Base-by-base conservation (phyloP, 495 filamentous ascomycete genomes). In the Achaetomiella virescens region DNA sequence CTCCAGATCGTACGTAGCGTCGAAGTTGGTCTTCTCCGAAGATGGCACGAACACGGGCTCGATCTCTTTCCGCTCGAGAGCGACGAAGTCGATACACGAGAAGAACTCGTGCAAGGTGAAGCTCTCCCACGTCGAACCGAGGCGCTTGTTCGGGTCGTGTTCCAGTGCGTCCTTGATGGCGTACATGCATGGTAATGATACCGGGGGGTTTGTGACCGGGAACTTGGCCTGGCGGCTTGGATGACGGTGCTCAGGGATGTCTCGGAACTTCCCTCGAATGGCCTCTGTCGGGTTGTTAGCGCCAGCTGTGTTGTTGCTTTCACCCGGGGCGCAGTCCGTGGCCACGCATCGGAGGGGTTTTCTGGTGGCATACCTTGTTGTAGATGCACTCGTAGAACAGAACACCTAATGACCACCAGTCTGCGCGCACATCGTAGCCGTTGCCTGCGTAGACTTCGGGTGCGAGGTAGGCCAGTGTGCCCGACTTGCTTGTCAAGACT, bases 341-440 rank as follows among this genome's bases (percentile, higher is more conserved):
- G 38, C n/a, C 25, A 43, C n/a, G 38, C 25, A 2, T 6, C 18
- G 48, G 33, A 21, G 47, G 6, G n/a, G n/a, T n/a, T 2, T 8
- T 8, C 15, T 17, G 8, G 33, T 5, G n/a, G 54, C 81, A 48
- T 73, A 92, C 91, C 85, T 95, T 97, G 72, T 93, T 97, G 73
- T 97, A 98, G 45, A 98, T 96, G 78, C 93, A 97, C 72, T 98
- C 93, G 71, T 96, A 98, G 69, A 97, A 96, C 2, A 92, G 83
- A 43, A 98, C 93, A 31, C 93, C 93, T 22, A 98, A 68, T 14
- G 92, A 96, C 93, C 93, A 98, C 93, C 93, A 98, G 71, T 98
- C 93, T 12, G 95, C 91, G 63, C 93, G 89, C 21, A 79, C 81
- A 51, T 82, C 80, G 63, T 98, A 98, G 9, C 92, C 93, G 37